phyloP scores from a whole-genome alignment of 192 early-diverging fungal species.

The Paraglomus brasilianum region DNA sequence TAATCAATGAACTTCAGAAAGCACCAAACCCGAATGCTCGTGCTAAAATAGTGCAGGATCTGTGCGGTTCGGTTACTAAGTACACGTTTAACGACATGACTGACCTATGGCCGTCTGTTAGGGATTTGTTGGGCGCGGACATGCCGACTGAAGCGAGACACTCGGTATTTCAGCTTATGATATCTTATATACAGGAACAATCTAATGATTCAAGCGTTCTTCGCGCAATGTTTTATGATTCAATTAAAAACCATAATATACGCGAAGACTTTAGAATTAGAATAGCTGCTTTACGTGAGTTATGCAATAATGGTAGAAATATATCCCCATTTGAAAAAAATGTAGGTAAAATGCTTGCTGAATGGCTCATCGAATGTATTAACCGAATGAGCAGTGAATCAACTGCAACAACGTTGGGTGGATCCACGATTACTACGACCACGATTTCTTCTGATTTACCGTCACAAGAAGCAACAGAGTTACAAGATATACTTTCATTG shows the following conservation, averaged over 20 bases:
- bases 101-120: constrained; percentile 52
- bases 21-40: constrained; percentile 40
- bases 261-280: constrained; percentile 56
- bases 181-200: constrained; percentile 55
- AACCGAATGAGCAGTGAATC: constrained; percentile 34
- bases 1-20: constrained; percentile 34
- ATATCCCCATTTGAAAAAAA: constrained; percentile 62
- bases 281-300: constrained; percentile 44
- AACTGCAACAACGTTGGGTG: background rate
- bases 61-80: constrained; percentile 44
- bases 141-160: constrained; percentile 52
- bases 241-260: constrained; percentile 46
- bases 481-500: constrained; percentile 50
- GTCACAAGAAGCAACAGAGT: constrained; percentile 36
- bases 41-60: constrained; percentile 47
- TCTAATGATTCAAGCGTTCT: constrained; percentile 53
- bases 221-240: constrained; percentile 53
- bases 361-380: constrained; percentile 49
- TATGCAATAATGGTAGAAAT: constrained; percentile 57
- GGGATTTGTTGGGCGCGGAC: constrained; percentile 45
- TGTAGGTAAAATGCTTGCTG: constrained; percentile 46
- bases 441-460: background rate
- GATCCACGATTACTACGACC: background rate
- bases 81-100: constrained; percentile 55
- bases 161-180: constrained; percentile 58